Evolutionary conservation across 495 filamentous ascomycete genomes (phyloP).

Genomic region (Penicillium lagena): DNA sequence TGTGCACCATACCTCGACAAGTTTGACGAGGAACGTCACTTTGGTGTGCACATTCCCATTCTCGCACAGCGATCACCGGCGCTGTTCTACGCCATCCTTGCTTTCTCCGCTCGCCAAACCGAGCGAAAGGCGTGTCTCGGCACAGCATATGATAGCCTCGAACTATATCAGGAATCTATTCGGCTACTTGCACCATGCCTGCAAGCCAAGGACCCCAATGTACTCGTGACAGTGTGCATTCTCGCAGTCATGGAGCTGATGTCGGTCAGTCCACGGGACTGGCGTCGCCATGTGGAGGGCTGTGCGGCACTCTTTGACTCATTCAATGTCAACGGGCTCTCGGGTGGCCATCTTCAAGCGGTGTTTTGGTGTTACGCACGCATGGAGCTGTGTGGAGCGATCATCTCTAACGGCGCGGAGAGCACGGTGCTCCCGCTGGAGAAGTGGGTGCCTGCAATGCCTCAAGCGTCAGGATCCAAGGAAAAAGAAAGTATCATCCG

Average conservation of each 20-base stretch:
- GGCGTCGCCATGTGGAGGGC: conserved; percentile 35
- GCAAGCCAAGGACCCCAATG: conserved; percentile 25
- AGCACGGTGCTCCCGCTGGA: conserved; percentile 24
- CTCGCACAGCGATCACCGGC: conserved; percentile 25
- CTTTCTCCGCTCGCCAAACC: conserved; percentile 28
- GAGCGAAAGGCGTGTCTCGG: conserved; percentile 26
- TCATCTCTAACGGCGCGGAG: conserved; percentile 31
- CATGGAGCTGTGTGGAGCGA: conserved; percentile 37
- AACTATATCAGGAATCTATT: conserved; percentile 32
- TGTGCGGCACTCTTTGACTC: conserved; percentile 33
- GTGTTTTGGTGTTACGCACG: conserved; percentile 40
- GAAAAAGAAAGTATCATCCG: conserved; percentile 15
- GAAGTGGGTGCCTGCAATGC: conserved; percentile 24
- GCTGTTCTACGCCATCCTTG: conserved; percentile 29
- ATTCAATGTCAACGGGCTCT: conserved; percentile 28
- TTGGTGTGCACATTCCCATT: conserved; percentile 28
- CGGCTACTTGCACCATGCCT: conserved; percentile 21
- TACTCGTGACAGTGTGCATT: conserved; percentile 23
- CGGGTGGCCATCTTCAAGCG: conserved; percentile 27
- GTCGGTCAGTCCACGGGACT: conserved; percentile 32
- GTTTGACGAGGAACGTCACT: conserved; percentile 29
- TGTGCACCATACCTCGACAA: conserved; percentile 34
- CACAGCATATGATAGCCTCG: conserved; percentile 27
- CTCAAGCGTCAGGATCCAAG: conserved; percentile 6
- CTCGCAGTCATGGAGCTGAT: conserved; percentile 34